Evolutionary conservation across 2,329 filamentous ascomycete species (phyloP), one percentile per base, ranked within the genome.

Genomic region (Pseudogymnoascus sp.): DNA sequence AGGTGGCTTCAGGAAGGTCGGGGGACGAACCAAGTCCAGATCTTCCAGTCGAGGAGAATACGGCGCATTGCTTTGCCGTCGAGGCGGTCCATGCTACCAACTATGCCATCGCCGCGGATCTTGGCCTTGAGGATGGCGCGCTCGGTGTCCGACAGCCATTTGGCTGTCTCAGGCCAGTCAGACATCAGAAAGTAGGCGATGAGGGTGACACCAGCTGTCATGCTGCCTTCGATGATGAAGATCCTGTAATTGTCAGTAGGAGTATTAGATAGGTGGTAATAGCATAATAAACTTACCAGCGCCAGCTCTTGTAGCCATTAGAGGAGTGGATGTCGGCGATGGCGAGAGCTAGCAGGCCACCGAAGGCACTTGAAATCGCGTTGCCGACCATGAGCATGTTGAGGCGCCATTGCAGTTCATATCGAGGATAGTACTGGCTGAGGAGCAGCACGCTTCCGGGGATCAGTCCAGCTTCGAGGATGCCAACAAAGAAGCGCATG

Each of bases 241-340:
- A 70, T 69, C 74, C 80, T 82, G 60, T 76, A 73, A 77, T 76
- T 80, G 13, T 78, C 77, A 61, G 60, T 6, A 19, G 26, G 44
- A 26, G 1, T 31, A 19, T 6, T n/a, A n/a, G n/a, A 15, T 29
- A 13, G n/a, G 37, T 15, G 29, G 29, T 31, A 31, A 26, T 44
- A 29, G 7, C 21, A 26, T 13, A 1, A 4, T 29, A 17, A 37
- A 59, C 62, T 62, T 35, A 75, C 86, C 88, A 29, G 85, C 84
- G 77, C 90, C 86, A 66, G 86, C 87, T 1, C 88, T 64, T 46
- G 91, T 64, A 65, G 13, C 62, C 56, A 44, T 66, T 66, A 91
- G 2, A 96, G 81, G 73, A 96, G 91, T 79, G 95, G 96, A 46
- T 90, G 83, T 7, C 62, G 4, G 69, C 68, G 21, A 71, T 68